Evolutionary conservation across 306 rosid species (phyloP).

Genomic region (Arachis stenosperma): DNA sequence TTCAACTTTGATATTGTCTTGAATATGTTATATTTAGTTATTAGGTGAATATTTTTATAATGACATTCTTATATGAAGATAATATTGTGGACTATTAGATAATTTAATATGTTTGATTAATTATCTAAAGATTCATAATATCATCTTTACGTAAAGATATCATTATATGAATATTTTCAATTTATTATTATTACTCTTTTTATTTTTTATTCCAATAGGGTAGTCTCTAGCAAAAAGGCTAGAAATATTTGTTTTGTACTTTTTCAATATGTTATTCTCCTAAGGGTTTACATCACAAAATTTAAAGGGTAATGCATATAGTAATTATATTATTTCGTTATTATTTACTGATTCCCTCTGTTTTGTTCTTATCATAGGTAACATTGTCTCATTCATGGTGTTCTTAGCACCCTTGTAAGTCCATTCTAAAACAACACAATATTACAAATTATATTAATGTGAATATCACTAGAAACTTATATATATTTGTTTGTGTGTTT

Average conservation of each 20-base stretch:
- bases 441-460: neutral
- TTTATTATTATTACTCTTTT: neutral
- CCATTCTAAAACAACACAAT: neutral
- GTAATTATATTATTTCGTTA: neutral
- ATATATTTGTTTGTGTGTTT: neutral
- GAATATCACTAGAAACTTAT: neutral
- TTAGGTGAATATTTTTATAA: too few relatives aligned
- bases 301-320: neutral
- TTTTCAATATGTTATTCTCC: neutral
- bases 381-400: slow-evolving; percentile 70
- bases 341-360: slow-evolving; percentile 3
- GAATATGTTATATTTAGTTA: too few relatives aligned
- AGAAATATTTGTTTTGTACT: slow-evolving; percentile 21
- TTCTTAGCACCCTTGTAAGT: slow-evolving; percentile 80
- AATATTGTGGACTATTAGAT: too few relatives aligned
- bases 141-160: too few relatives aligned
- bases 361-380: slow-evolving; percentile 47
- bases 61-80: too few relatives aligned
- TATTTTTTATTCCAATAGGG: neutral
- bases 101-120: too few relatives aligned
- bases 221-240: slow-evolving; percentile 15
- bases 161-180: too few relatives aligned
- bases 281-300: slow-evolving; percentile 19
- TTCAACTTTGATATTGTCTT: neutral
- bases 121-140: too few relatives aligned